These are phyloP conservation scores for Leishmania tropica DNA, from an alignment of 208 protist species.

Conservation along the genomic window DNA sequence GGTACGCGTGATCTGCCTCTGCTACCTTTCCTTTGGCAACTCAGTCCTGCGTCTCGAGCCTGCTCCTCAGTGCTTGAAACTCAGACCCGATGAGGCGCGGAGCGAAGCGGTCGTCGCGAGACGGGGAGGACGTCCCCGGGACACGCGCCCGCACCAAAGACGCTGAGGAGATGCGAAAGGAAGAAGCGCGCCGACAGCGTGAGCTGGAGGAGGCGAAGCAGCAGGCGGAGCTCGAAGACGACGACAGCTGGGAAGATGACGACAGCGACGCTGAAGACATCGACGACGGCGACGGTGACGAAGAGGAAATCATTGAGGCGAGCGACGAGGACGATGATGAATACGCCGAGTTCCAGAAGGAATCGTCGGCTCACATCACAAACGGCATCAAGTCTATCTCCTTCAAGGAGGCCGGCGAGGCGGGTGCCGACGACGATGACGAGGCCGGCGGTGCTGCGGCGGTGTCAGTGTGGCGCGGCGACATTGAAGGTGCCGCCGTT, in stretches of 20 bases:
- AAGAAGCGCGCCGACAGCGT: constrained; percentile 38
- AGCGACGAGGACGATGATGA: constrained; percentile 70
- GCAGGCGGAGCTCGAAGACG: constrained; percentile 27
- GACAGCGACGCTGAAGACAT: constrained; percentile 28
- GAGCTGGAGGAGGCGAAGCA: constrained; percentile 19
- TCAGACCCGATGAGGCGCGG: constrained; percentile 20
- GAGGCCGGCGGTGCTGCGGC: constrained; percentile 30
- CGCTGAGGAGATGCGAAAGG: constrained; percentile 39
- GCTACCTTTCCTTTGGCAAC: not conserved
- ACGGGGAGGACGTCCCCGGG: constrained; percentile 35
- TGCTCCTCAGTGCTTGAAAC: not conserved
- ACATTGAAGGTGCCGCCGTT: constrained; percentile 25
- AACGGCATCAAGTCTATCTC: constrained; percentile 53
- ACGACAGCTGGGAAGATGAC: constrained; percentile 43
- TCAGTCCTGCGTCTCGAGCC: not conserved
- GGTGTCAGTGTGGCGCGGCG: constrained; percentile 36
- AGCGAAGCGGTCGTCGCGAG: constrained; percentile 47
- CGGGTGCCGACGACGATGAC: constrained; percentile 33
- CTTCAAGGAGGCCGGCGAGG: constrained; percentile 42
- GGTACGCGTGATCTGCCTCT: not conserved
- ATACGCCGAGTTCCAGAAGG: constrained; percentile 81
- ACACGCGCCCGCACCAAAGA: constrained; percentile 41
- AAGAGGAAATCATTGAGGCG: constrained; percentile 66
- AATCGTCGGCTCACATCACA: constrained; percentile 40
- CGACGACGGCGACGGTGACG: constrained; percentile 41